Conservation (phyloP, 768 basidiomycete genomes). For the Tubosaeta sp. region DNA sequence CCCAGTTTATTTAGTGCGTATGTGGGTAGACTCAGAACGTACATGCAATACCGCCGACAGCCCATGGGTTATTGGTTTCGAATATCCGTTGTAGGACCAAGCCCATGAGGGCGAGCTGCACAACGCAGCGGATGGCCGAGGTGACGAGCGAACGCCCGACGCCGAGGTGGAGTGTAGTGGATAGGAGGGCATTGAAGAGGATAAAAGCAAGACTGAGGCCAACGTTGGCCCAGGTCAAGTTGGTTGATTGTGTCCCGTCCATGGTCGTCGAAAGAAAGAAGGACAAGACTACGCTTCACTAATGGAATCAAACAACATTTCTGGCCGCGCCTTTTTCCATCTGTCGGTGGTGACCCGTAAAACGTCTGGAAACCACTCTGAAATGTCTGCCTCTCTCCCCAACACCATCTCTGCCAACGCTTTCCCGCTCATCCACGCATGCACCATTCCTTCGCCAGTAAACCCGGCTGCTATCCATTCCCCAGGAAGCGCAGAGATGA, state of each 20-base stretch:
- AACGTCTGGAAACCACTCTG: constrained; percentile 48
- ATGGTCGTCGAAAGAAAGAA: constrained; percentile 4
- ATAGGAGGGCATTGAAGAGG: constrained; percentile 64
- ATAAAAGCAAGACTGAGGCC: constrained; percentile 73
- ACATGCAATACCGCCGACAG: constrained; percentile 71
- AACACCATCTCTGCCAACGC: constrained; percentile 59
- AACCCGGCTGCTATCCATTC: constrained; percentile 76
- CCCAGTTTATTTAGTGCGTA: background rate
- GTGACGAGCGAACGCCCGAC: constrained; percentile 64
- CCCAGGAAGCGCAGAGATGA: constrained; percentile 37
- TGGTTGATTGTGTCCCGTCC: constrained; percentile 24
- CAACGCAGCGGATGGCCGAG: constrained; percentile 67
- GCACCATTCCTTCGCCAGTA: constrained; percentile 70
- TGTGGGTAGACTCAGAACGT: constrained; percentile 27
- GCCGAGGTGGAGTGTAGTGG: constrained; percentile 59
- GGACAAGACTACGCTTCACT: background rate
- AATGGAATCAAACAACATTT: constrained; percentile 31
- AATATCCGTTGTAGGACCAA: constrained; percentile 70
- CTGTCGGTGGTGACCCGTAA: constrained; percentile 46
- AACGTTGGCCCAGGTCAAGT: constrained; percentile 71
- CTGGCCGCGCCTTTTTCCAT: constrained; percentile 50
- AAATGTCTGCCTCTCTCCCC: constrained; percentile 31
- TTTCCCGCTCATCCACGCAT: constrained; percentile 63
- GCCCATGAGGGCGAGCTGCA: constrained; percentile 75
- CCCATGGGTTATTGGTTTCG: constrained; percentile 68